Evolutionary conservation across 1,284 basidiomycete species (phyloP), one percentile per base, ranked within the genome.

Genomic region (Malassezia arunalokei): DNA sequence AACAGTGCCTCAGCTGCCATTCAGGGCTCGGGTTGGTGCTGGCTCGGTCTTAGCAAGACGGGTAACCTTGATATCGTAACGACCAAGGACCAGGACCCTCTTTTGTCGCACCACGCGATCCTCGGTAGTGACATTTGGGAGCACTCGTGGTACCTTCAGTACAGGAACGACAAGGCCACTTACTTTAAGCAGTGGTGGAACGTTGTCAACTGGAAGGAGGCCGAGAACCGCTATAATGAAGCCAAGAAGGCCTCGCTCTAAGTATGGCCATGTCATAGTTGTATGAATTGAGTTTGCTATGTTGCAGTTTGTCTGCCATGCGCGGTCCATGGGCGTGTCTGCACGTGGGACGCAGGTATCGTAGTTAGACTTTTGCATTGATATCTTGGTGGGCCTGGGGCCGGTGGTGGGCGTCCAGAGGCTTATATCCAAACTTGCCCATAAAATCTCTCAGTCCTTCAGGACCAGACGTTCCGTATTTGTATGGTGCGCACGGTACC

Each of bases 41-140:
- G 92, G 92, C 80, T 96, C 47, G 61, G 62, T 15, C 61, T 63
- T 56, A 65, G 62, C 49, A 56, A 65, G 58, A 62, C 57, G 45
- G 60, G 85, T 76, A 84, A 81, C 75, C 82, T 96, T 40, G 88
- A 92, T 56, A 62, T 64, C 12, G 54, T 84, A 51, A 91, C 90
- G 37, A 95, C 92, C 28, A 77, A 88, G 33, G 95, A 98, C 79
- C 94, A 98, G 78, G 94, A 98, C 75, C 94, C 94, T 46, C 78
- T 96, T 49, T 80, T 94, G 60, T 70, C 78, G 75, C 87, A 91
- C 76, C 79, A 81, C 32, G 90, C 92, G 35, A 83, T 98, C 71
- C 82, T 98, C 71, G 94, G 92, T 56, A 83, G 96, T 63, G 94
- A 98, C 76, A 86, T 95, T 70, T 96, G 94, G 91, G 86, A 88